A percentile compares a stretch with the other conserved stretches of the same genome.
phyloP scores from a whole-genome alignment of 805 yeast species.

The Cyberlindnera sargentensis region DNA sequence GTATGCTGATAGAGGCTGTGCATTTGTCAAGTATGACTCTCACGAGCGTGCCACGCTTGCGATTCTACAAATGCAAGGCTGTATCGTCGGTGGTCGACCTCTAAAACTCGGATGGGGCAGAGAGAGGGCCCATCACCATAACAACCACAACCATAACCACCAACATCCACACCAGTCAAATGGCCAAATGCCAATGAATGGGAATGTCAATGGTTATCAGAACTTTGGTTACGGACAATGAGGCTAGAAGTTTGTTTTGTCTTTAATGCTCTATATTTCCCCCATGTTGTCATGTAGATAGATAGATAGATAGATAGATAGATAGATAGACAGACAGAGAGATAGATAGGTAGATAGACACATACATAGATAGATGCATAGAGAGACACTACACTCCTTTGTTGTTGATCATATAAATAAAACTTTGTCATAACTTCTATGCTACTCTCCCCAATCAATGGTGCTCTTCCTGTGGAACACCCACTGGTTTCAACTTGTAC shows the following conservation, averaged over 20 bases:
- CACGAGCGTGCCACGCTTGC: constrained; percentile 89
- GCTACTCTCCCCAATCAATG: constrained; percentile 9
- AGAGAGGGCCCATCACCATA: constrained; percentile 30
- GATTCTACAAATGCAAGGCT: constrained; percentile 69
- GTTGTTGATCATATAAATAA: background rate
- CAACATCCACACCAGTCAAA: no score
- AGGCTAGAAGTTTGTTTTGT: background rate
- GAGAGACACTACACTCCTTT: no score
- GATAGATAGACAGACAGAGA: no score
- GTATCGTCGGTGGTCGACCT: constrained; percentile 67
- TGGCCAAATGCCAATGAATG: no score
- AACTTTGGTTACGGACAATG: constrained; percentile 14
- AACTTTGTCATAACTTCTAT: background rate
- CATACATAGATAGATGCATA: no score
- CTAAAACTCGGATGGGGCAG: constrained; percentile 88
- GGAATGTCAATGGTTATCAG: constrained; percentile 5
- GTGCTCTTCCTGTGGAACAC: constrained; percentile 63
- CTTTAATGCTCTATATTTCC: no score
- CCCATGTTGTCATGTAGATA: no score
- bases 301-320: no score
- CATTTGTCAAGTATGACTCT: constrained; percentile 79
- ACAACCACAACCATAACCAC: constrained; percentile 14
- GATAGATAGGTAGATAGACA: no score
- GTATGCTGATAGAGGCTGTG: constrained; percentile 79
- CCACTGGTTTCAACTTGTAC: constrained; percentile 81